Evolutionary conservation across 768 basidiomycete species (phyloP), one percentile per base, ranked within the genome.

Genomic region (Harrya chromipes): DNA sequence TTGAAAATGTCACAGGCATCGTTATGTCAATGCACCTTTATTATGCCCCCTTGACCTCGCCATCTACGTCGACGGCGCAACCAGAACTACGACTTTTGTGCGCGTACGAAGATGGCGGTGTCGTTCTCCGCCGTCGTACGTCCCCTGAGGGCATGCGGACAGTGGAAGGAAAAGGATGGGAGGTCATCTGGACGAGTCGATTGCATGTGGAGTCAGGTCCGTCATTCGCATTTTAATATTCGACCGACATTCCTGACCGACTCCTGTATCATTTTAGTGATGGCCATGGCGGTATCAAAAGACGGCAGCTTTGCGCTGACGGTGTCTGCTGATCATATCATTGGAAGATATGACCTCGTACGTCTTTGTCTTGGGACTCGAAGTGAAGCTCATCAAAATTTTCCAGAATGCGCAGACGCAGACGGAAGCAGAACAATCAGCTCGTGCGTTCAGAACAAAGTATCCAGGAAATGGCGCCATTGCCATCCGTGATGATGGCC

Each of bases 1-100:
- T 29, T 50, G 4, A 46, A 6, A 35, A n/a, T 21, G 11, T 23
- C 20, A 21, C 37, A 90, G 93, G 93, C 1, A 85, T 94, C 43
- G 83, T 97, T 59, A 99, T 97, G 95, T 82, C 87, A 0, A 64
- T 94, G 53, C 85, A 90, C 59, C 71, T 97, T 1, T 83, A 80
- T 45, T 66, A 70, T 35, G 57, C 64, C 40, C 46, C 63, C 1
- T 45, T 50, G 47, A 54, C 56, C 24, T 52, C 69, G n/a, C 61
- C 76, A 17, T 64, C 72, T 27, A 64, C 67, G 1, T 61, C 68
- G 37, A 51, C 53, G 17, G 62, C 63, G 0, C 56, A 55, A 12
- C 63, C 61, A 11, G 74, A 77, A 16, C 72, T 94, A 4, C 75
- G 82, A 2, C 67, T 95, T 5, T 64, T 94, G 0, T 76, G 82